Evolutionary conservation across 192 early-diverging fungal species (phyloP).

Genomic region (Chytriomyces sp.): DNA sequence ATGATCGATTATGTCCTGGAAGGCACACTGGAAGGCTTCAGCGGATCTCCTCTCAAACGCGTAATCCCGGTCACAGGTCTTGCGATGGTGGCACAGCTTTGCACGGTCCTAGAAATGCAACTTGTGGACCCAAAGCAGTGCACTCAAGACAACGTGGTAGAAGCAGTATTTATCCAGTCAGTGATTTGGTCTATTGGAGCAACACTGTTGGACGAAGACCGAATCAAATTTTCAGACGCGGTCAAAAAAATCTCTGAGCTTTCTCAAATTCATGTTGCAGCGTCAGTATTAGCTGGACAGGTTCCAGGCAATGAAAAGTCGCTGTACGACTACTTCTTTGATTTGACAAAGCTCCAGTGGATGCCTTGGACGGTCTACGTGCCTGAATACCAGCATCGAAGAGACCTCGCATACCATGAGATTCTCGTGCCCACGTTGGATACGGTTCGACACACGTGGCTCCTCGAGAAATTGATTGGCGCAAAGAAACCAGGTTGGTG

Average conservation of each 20-base stretch:
- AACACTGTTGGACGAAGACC: slow-evolving; percentile 59
- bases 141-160: slow-evolving; percentile 53
- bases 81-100: slow-evolving; percentile 60
- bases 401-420: slow-evolving; percentile 54
- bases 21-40: slow-evolving; percentile 61
- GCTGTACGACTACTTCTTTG: slow-evolving; percentile 65
- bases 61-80: slow-evolving; percentile 62
- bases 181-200: slow-evolving; percentile 66
- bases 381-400: slow-evolving; percentile 60
- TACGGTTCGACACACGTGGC: slow-evolving; percentile 64
- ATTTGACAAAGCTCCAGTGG: slow-evolving; percentile 58
- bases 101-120: slow-evolving; percentile 57
- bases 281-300: slow-evolving; percentile 53
- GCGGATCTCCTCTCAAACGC: slow-evolving; percentile 54
- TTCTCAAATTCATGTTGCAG: slow-evolving; percentile 55
- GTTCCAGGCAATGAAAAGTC: slow-evolving; percentile 63
- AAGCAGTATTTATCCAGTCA: slow-evolving; percentile 62
- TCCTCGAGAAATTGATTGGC: slow-evolving; percentile 58
- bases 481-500: slow-evolving; percentile 51
- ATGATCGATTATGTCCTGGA: slow-evolving; percentile 60
- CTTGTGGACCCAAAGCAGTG: slow-evolving; percentile 53
- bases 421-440: slow-evolving; percentile 67
- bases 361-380: slow-evolving; percentile 62
- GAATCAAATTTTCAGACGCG: slow-evolving; percentile 62
- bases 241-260: slow-evolving; percentile 66